A percentile compares a stretch with the other conserved stretches of the same genome.
Conservation (phyloP, 495 filamentous ascomycete species). For the Cetradonia linearis region DNA sequence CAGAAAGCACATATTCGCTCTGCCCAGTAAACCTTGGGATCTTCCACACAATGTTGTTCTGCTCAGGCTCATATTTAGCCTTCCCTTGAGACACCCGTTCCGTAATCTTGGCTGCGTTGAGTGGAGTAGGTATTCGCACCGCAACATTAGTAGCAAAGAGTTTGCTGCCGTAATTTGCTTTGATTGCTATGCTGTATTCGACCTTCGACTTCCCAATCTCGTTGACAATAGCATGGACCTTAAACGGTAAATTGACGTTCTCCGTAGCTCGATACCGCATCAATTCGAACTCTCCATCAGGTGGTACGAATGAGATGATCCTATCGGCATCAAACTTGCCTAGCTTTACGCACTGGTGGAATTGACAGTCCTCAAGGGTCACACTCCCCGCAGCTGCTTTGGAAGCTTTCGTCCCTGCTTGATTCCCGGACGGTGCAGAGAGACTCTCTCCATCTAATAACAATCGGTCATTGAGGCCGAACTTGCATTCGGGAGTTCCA, state of each 20-base stretch:
- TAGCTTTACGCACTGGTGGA: constrained; percentile 98
- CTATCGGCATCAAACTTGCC: constrained; percentile 95
- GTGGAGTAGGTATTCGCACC: constrained; percentile 85
- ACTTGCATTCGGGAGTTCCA: constrained; percentile 98
- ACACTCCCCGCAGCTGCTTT: constrained; percentile 93
- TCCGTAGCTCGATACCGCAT: constrained; percentile 99
- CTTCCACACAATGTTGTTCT: constrained; percentile 99
- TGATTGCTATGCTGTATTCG: constrained; percentile 95
- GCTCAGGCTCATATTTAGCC: constrained; percentile 94
- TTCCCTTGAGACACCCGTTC: constrained; percentile 90
- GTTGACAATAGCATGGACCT: constrained; percentile 96
- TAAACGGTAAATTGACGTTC: constrained; percentile 98
- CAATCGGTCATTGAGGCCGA: constrained; percentile 93
- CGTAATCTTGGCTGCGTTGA: constrained; percentile 93
- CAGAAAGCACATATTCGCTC: constrained; percentile 86
- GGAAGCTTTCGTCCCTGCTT: constrained; percentile 69
- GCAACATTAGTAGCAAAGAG: constrained; percentile 98
- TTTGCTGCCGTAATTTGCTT: constrained; percentile 92
- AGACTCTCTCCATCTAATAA: constrained; percentile 73
- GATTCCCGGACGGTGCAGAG: constrained; percentile 56
- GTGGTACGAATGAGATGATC: constrained; percentile 95
- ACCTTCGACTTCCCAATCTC: constrained; percentile 96
- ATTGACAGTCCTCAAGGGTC: constrained; percentile 95
- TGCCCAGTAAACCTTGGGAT: constrained; percentile 94
- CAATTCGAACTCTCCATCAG: constrained; percentile 97